Conservation (phyloP, 2,329 filamentous ascomycete genomes). For the Ophiocordyceps camponoti-floridani region DNA sequence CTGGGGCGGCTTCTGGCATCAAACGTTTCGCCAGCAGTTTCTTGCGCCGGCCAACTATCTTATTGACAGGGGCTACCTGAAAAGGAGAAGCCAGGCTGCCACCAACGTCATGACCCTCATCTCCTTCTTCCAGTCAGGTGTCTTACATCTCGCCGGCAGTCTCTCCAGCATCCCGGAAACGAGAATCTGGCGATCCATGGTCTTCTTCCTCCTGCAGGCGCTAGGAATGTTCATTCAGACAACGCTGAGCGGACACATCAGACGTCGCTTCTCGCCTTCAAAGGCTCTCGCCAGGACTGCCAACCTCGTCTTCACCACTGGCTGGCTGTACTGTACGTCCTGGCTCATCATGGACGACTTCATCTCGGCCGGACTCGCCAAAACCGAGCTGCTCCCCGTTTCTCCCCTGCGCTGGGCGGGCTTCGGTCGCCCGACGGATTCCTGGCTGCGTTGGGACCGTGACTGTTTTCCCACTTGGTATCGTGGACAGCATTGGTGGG, state of each 20-base stretch:
- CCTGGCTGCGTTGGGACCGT: constrained; percentile 49
- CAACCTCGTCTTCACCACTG: constrained; percentile 43
- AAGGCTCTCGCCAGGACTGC: constrained; percentile 27
- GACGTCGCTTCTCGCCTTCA: constrained; percentile 23
- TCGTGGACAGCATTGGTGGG: constrained; percentile 44
- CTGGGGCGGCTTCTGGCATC: constrained; percentile 86
- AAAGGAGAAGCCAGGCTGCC: constrained; percentile 9
- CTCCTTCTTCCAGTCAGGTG: constrained; percentile 44
- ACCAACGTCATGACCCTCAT: constrained; percentile 13
- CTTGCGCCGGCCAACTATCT: constrained; percentile 37
- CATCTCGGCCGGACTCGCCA: constrained; percentile 53
- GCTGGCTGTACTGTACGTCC: constrained; percentile 53
- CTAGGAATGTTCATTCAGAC: constrained; percentile 46
- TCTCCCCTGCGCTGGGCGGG: constrained; percentile 52
- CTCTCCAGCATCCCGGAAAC: constrained; percentile 40
- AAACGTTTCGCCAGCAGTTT: constrained; percentile 65
- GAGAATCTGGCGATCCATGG: constrained; percentile 31
- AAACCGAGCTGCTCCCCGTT: constrained; percentile 66
- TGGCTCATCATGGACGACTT: constrained; percentile 60
- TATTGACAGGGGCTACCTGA: constrained; percentile 19
- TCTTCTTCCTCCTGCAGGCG: constrained; percentile 59
- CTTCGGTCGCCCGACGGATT: constrained; percentile 39
- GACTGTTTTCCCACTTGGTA: constrained; percentile 36
- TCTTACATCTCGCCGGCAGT: constrained; percentile 56
- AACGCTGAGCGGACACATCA: constrained; percentile 15